Evolutionary conservation across 2,329 filamentous ascomycete species (phyloP).

Genomic region (Trichoderma breve): DNA sequence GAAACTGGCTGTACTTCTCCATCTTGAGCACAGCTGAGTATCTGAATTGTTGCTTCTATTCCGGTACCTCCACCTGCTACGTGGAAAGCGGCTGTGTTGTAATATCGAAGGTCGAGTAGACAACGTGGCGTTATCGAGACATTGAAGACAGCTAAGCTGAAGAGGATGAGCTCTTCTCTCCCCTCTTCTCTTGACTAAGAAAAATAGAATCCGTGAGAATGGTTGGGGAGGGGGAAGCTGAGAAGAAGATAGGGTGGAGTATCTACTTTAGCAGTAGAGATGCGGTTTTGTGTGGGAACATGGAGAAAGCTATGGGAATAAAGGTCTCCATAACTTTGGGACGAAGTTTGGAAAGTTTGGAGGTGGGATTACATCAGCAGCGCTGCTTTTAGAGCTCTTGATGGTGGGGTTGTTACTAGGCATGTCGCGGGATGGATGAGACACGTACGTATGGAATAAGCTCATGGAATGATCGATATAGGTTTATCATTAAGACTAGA

Average conservation of each 20-base stretch:
- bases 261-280: neutral
- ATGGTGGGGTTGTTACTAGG: neutral
- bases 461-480: neutral
- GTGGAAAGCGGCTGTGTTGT: neutral
- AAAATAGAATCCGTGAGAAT: neutral
- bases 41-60: neutral
- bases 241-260: neutral
- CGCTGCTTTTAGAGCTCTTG: conserved; percentile 12
- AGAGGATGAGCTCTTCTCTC: conserved; percentile 12
- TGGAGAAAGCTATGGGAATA: neutral
- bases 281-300: neutral
- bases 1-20: conserved; percentile 94
- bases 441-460: neutral
- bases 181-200: conserved; percentile 2
- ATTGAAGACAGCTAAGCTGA: conserved; percentile 3
- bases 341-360: neutral
- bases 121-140: conserved; percentile 19
- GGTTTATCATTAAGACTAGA: neutral
- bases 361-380: conserved; percentile 21
- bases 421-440: neutral
- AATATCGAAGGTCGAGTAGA: neutral
- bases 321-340: conserved; percentile 11
- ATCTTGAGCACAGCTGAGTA: conserved; percentile 46
- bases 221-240: neutral
- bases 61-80: neutral